Evolutionary conservation across 371 early-diverging fungal species (phyloP).

Genomic region (Apophysomyces elegans): DNA sequence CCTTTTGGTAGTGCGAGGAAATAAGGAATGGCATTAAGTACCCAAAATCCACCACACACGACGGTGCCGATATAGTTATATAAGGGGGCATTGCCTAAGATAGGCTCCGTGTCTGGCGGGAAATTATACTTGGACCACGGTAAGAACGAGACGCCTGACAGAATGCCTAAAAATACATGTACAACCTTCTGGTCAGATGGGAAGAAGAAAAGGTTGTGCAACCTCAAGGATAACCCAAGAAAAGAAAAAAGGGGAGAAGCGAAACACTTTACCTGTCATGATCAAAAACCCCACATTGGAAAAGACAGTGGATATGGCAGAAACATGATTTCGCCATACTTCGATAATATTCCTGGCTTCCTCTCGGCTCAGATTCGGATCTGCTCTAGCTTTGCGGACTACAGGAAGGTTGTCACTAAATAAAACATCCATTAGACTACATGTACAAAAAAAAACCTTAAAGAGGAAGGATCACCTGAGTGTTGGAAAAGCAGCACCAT

Average conservation of each 20-base stretch:
- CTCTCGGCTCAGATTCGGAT: conserved; percentile 29
- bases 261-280: conserved; percentile 32
- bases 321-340: conserved; percentile 56
- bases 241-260: not conserved
- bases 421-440: not conserved
- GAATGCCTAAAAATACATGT: conserved; percentile 23
- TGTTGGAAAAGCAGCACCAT: conserved; percentile 53
- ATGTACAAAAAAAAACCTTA: not conserved
- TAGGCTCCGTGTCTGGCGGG: conserved; percentile 22
- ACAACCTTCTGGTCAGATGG: conserved; percentile 5
- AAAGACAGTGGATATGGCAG: conserved; percentile 50
- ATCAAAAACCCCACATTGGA: conserved; percentile 54
- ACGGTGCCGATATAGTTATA: conserved; percentile 50
- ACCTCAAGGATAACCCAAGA: not conserved
- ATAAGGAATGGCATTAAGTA: conserved; percentile 50
- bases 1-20: conserved; percentile 43
- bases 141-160: conserved; percentile 46
- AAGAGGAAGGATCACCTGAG: conserved; percentile 31
- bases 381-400: conserved; percentile 46
- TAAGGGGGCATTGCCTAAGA: conserved; percentile 46
- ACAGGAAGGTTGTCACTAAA: conserved; percentile 50
- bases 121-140: conserved; percentile 38
- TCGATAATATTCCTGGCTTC: conserved; percentile 32
- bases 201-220: not conserved
- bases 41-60: conserved; percentile 52